These are phyloP conservation scores for Posidonia australis DNA, from an alignment of 106 monocot species.

Conservation along the genomic window DNA sequence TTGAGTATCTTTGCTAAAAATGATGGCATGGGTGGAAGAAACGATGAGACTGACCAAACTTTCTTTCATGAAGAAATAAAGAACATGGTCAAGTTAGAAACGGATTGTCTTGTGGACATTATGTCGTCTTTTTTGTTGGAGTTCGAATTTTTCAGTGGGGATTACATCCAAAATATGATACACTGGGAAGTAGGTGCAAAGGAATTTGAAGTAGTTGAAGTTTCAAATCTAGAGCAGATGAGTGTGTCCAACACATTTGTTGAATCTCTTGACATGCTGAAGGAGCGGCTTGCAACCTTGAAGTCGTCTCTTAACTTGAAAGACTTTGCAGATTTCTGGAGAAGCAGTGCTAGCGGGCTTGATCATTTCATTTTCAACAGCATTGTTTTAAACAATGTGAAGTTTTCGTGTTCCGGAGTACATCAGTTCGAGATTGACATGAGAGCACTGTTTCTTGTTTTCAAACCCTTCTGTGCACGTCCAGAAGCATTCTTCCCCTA, in stretches of 20 bases:
- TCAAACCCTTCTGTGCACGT: conserved; percentile 50
- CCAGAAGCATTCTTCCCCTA: conserved; percentile 66
- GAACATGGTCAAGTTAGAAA: conserved; percentile 41
- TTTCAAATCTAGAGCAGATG: conserved; percentile 18
- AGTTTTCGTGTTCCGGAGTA: conserved; percentile 32
- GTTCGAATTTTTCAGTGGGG: conserved; percentile 40
- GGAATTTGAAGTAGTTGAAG: conserved; percentile 5
- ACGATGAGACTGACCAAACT: not conserved
- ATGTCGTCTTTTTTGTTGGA: conserved; percentile 44
- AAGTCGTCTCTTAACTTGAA: conserved; percentile 33
- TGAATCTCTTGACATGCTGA: conserved; percentile 44
- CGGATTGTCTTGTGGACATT: conserved; percentile 49
- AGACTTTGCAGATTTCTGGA: conserved; percentile 69
- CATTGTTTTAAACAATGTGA: conserved; percentile 25
- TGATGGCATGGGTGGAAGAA: not conserved
- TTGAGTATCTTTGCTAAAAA: conserved; percentile 10
- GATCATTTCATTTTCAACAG: conserved; percentile 69
- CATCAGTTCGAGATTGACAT: conserved; percentile 50
- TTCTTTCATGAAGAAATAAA: conserved; percentile 40
- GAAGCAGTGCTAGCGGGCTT: conserved; percentile 52
- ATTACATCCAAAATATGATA: conserved; percentile 38
- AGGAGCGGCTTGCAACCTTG: conserved; percentile 25
- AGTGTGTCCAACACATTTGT: conserved; percentile 32
- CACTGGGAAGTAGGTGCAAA: conserved; percentile 6
- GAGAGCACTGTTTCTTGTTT: conserved; percentile 40